phyloP scores from a whole-genome alignment of 208 protist genomes.

The Trichomonas vaginalis region DNA sequence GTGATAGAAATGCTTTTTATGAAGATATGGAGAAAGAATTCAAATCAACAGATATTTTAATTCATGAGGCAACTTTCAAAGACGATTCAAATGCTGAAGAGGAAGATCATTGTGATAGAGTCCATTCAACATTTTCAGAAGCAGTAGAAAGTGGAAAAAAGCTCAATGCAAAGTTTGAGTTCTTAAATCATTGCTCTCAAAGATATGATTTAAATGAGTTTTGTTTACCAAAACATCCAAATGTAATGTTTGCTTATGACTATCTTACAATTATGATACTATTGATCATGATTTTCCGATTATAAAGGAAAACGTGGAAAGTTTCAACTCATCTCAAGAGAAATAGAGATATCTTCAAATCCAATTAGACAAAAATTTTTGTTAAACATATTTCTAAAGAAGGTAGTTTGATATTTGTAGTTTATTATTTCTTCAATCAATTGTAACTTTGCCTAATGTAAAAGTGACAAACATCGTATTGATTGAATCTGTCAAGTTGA shows the following conservation, averaged over 20 bases:
- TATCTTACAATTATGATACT: neutral
- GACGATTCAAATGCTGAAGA: neutral
- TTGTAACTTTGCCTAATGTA: too few species aligned
- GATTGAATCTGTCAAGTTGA: too few species aligned
- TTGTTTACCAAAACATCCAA: neutral
- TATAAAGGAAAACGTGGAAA: neutral
- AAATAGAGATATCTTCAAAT: too few species aligned
- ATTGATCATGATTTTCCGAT: neutral
- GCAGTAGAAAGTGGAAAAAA: neutral
- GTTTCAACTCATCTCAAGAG: neutral
- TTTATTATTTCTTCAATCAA: too few species aligned
- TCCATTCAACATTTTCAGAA: neutral
- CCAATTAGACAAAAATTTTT: too few species aligned
- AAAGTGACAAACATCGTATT: too few species aligned
- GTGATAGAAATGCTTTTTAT: neutral
- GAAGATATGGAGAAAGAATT: neutral
- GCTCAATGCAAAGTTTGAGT: neutral
- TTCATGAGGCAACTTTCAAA: neutral
- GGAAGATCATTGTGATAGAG: neutral
- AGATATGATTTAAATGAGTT: neutral
- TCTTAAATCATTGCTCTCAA: neutral
- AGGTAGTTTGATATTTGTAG: too few species aligned
- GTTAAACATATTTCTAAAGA: too few species aligned
- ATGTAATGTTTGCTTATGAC: neutral
- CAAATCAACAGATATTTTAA: neutral